Evolutionary conservation across 306 rosid genomes (phyloP).

Genomic region (Luffa acutangula): DNA sequence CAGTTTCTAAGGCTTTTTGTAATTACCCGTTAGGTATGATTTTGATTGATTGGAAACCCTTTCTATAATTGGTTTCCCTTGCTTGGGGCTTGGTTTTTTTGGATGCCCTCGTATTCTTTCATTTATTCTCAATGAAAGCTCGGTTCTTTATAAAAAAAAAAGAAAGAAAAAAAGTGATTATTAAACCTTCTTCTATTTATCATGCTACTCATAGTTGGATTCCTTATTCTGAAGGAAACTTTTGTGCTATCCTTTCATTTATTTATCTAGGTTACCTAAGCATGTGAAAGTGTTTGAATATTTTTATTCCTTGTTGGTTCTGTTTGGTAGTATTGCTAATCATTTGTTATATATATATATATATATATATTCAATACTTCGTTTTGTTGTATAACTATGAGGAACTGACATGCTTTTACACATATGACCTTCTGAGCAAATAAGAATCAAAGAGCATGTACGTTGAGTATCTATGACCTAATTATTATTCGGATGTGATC

Average conservation of each 20-base stretch:
- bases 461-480: neutral
- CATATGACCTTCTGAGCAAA: neutral
- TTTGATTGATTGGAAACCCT: too few species aligned
- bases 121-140: too few species aligned
- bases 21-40: too few species aligned
- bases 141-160: too few species aligned
- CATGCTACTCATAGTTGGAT: neutral
- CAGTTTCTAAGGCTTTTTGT: too few species aligned
- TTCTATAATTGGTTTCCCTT: too few species aligned
- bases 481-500: neutral
- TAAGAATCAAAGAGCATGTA: neutral
- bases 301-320: neutral
- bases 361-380: neutral
- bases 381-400: neutral
- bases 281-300: neutral
- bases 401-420: neutral
- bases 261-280: neutral
- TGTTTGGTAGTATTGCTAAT: neutral
- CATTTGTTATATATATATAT: neutral
- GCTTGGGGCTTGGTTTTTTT: too few species aligned
- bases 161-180: neutral
- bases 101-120: too few species aligned
- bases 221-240: neutral
- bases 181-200: neutral
- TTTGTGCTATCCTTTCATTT: neutral